Evolutionary conservation across 352 stramenopile species (phyloP).

Genomic region (Phytopythium aichiense): DNA sequence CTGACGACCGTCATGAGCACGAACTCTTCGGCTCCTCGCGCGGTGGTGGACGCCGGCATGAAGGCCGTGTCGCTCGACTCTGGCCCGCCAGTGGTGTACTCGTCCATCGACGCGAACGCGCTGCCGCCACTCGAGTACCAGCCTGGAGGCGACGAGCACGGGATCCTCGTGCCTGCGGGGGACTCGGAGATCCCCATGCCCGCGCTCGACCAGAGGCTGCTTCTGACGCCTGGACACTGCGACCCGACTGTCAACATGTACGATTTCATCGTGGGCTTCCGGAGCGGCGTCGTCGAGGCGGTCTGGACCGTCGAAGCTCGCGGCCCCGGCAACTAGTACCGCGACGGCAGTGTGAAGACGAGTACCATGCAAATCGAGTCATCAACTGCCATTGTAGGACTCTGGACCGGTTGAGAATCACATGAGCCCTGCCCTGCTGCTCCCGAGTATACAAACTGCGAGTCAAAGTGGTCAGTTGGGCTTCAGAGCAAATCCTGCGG

Average conservation of each 20-base stretch:
- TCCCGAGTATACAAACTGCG: no score
- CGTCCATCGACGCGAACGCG: constrained; percentile 27
- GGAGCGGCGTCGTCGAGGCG: constrained; percentile 39
- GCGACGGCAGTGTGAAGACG: background rate
- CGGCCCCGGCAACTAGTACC: constrained; percentile 50
- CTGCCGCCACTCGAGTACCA: constrained; percentile 49
- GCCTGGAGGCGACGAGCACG: constrained; percentile 61
- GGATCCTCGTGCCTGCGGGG: constrained; percentile 37
- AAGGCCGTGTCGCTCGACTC: constrained; percentile 73
- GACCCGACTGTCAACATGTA: constrained; percentile 80
- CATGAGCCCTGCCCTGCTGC: no score
- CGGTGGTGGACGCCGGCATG: constrained; percentile 69
- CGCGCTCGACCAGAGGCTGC: constrained; percentile 42
- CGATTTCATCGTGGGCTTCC: constrained; percentile 63
- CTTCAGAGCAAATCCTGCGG: no score
- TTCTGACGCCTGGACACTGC: constrained; percentile 63
- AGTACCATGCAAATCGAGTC: no score
- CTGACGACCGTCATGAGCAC: constrained; percentile 67
- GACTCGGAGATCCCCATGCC: constrained; percentile 34
- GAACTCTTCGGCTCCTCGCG: constrained; percentile 33
- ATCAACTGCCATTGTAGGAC: no score
- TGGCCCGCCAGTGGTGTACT: constrained; percentile 47
- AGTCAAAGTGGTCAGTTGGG: no score
- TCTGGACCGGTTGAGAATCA: no score
- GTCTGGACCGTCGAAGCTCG: constrained; percentile 56